Conservation (phyloP, 2,329 filamentous ascomycete species). For the Ophiocordyceps camponoti-saundersi region DNA sequence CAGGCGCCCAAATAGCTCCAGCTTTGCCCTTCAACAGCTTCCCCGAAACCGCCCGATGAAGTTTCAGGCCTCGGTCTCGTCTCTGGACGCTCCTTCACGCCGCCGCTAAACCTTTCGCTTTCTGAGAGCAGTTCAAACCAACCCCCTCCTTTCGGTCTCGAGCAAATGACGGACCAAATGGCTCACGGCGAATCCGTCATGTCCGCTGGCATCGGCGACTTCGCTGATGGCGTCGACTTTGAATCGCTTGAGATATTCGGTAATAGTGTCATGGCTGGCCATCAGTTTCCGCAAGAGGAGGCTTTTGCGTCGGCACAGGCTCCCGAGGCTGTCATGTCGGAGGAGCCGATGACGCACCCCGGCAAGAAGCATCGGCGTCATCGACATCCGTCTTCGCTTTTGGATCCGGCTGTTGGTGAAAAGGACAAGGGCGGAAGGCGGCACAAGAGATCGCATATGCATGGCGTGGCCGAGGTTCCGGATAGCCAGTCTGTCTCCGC, state of each 20-base stretch:
- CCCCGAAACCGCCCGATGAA: background rate
- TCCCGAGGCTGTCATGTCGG: constrained; percentile 14
- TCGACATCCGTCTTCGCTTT: background rate
- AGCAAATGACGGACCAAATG: background rate
- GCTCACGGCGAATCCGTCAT: background rate
- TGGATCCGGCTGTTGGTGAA: background rate
- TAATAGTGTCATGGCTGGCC: constrained; percentile 15
- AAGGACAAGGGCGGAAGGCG: background rate
- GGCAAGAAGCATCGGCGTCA: background rate
- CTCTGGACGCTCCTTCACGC: background rate
- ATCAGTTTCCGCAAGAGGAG: constrained; percentile 13
- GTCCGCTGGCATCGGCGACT: constrained; percentile 10
- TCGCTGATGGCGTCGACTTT: constrained; percentile 13
- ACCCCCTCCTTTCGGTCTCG: background rate
- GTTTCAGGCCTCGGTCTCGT: background rate
- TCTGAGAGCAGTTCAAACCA: background rate
- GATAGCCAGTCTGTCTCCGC: background rate
- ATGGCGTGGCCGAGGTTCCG: background rate
- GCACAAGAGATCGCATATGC: background rate
- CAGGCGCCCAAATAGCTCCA: background rate
- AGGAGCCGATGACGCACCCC: constrained; percentile 6
- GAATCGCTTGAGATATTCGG: constrained; percentile 20
- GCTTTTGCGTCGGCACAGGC: constrained; percentile 6
- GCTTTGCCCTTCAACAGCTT: background rate
- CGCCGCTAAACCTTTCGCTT: background rate